Evolutionary conservation across 257 asterid species (phyloP), one percentile per base, ranked within the genome.

Genomic region (Rubia yunnanensis): DNA sequence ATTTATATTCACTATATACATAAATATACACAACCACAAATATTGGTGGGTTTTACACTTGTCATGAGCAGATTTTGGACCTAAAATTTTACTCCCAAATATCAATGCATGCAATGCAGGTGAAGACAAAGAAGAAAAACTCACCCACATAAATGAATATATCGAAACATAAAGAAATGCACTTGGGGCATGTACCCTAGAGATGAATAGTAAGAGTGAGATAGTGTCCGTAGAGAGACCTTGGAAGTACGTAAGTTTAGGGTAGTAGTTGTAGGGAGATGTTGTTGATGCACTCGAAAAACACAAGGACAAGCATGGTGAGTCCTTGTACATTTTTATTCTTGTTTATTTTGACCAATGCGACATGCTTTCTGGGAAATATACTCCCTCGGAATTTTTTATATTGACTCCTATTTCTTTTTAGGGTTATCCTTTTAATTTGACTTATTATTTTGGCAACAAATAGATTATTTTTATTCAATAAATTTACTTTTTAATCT

Each of bases 321-420:
- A 52, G 35, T 58, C 58, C 65, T 44, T 44, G 6, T 27, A 60
- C 10, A 31, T 65, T 39, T 70, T 64, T 67, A 49, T 48, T 60
- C 69, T 70, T 50, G 66, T 62, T 70, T 56, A 68, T 68, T 70
- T 76, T 71, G 74, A 71, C 78, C 74, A 71, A 78, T 65, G 52
- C 71, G 80, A 81, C 89, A 79, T 81, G 78, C 81, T 72, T 52
- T 70, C 63, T 72, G 67, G 83, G 81, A 81, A n/a, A n/a, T n/a
- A n/a, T n/a, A n/a, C n/a, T n/a, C n/a, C n/a, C n/a, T n/a, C n/a
- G n/a, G n/a, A n/a, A n/a, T n/a, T n/a, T n/a, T n/a, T n/a, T n/a
- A n/a, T n/a, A n/a, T n/a, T n/a, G n/a, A n/a, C n/a, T n/a, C n/a
- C 20, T 5, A 27, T 28, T 28, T 24, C 60, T 65, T 65, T 31